Evolutionary conservation across 148 eudicot species (phyloP), one percentile per base, ranked within the genome.

Genomic region (Vaccinium darrowii): DNA sequence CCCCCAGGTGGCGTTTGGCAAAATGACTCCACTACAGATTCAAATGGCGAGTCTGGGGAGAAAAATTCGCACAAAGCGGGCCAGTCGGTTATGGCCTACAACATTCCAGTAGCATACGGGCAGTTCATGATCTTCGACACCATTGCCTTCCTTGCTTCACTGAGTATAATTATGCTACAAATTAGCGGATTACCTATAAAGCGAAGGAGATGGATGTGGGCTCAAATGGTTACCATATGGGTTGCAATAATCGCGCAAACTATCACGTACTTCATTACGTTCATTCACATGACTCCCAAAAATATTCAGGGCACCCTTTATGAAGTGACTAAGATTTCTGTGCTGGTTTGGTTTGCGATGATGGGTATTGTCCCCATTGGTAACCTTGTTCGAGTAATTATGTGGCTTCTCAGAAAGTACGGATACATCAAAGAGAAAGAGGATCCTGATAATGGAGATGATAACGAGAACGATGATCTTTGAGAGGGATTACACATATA

Each of bases 1-100:
- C 90, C 88, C 2, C 90, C 88, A 5, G 90, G 90, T 16, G 88
- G 91, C 18, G 85, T 87, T 30, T 87, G 89, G 89, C 87, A 81
- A 74, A 76, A 77, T 5, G 73, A 62, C 39, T 3, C 18, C 47
- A 7, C 49, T 21, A 13, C 1, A 27, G 49, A 82, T 27, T 69
- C 84, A 52, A 58, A 62, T 52, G 80, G 80, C 67, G 69, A 56
- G 67, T 65, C 65, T 3, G 82, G 36, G 3, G n/a, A 33, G 19
- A 33, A 27, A 13, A 21, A 52, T 7, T 58, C 84, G 30, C 84
- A 82, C 30, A 11, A n/a, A 13, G 88, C 73, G 0, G 88, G 88
- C 0, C 7, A 82, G 23, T 76, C 88, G 1, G 78, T 86, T 23
- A 76, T 86, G 85, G 88, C 85, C 53, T 51, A 43, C 43, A 86